These are phyloP conservation scores for Alternaria alternata DNA, from an alignment of 2,329 filamentous ascomycete species.

Conservation along the genomic window DNA sequence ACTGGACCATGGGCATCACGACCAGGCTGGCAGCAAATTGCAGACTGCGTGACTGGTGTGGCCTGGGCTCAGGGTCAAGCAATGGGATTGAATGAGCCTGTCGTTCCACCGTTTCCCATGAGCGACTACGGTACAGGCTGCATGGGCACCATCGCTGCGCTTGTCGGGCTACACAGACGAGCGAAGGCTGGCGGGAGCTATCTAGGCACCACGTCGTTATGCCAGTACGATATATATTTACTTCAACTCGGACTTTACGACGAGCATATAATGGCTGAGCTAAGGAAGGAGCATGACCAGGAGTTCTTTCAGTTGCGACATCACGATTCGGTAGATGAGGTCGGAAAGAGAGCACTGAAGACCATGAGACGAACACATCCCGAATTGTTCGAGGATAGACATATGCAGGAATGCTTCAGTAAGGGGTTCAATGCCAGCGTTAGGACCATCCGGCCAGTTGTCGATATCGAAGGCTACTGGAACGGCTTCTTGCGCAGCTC, in stretches of 20 bases:
- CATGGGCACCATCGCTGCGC: conserved; percentile 72
- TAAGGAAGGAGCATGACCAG: conserved; percentile 59
- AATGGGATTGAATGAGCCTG: conserved; percentile 68
- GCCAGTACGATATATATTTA: conserved; percentile 74
- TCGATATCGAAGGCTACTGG: conserved; percentile 57
- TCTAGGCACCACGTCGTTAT: conserved; percentile 68
- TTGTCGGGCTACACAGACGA: conserved; percentile 69
- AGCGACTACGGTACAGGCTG: conserved; percentile 74
- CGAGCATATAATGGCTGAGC: conserved; percentile 59
- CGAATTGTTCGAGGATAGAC: conserved; percentile 60
- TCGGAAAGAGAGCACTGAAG: conserved; percentile 66
- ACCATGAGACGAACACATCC: conserved; percentile 63
- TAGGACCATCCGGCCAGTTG: conserved; percentile 57
- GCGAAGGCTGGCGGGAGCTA: conserved; percentile 71
- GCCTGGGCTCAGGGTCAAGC: conserved; percentile 70
- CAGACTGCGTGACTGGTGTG: conserved; percentile 69
- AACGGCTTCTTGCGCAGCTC: conserved; percentile 59
- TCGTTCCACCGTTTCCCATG: conserved; percentile 70
- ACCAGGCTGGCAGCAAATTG: conserved; percentile 77
- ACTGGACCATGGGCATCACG: conserved; percentile 69
- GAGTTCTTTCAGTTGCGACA: conserved; percentile 67
- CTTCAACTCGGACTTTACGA: conserved; percentile 68
- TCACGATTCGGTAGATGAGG: conserved; percentile 70
- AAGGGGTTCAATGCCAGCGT: conserved; percentile 55
- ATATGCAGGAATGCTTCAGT: conserved; percentile 61